These are phyloP conservation scores for Jimgerdemannia lactiflua DNA, from an alignment of 192 early-diverging fungal genomes.

Conservation along the genomic window DNA sequence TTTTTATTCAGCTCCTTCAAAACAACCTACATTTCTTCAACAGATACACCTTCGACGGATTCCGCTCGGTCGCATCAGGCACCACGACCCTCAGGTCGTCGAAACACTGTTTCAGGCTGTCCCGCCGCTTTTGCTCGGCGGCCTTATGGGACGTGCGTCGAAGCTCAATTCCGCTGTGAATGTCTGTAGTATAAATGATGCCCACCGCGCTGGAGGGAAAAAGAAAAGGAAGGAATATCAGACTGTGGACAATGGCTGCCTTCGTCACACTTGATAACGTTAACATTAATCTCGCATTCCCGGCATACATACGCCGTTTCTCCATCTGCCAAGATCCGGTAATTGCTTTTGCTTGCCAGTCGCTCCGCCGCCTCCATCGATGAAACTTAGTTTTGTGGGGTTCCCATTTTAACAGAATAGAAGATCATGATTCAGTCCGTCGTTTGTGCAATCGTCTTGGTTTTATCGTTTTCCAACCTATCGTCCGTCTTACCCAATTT, in stretches of 20 bases:
- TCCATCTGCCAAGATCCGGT: slow-evolving; percentile 86
- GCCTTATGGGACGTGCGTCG: slow-evolving; percentile 92
- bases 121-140: slow-evolving; percentile 94
- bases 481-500: background rate
- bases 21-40: background rate
- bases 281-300: too few relatives aligned
- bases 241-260: background rate
- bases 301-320: slow-evolving; percentile 64
- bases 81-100: slow-evolving; percentile 70
- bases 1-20: background rate
- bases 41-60: slow-evolving; percentile 3
- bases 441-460: too few relatives aligned
- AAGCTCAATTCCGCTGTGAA: slow-evolving; percentile 75
- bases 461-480: too few relatives aligned
- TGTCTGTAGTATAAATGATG: slow-evolving; percentile 69
- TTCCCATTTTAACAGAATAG: too few relatives aligned
- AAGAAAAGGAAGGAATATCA: slow-evolving; percentile 4
- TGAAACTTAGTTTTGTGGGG: background rate
- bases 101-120: slow-evolving; percentile 90
- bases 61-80: slow-evolving; percentile 60
- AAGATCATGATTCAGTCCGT: too few relatives aligned
- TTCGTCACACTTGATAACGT: too few relatives aligned
- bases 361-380: slow-evolving; percentile 26
- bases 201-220: slow-evolving; percentile 55
- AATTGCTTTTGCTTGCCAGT: slow-evolving; percentile 62